Evolutionary conservation across 1,139 yeast genomes (phyloP), one percentile per base, ranked within the genome.

Genomic region (Hansenula anomala): DNA sequence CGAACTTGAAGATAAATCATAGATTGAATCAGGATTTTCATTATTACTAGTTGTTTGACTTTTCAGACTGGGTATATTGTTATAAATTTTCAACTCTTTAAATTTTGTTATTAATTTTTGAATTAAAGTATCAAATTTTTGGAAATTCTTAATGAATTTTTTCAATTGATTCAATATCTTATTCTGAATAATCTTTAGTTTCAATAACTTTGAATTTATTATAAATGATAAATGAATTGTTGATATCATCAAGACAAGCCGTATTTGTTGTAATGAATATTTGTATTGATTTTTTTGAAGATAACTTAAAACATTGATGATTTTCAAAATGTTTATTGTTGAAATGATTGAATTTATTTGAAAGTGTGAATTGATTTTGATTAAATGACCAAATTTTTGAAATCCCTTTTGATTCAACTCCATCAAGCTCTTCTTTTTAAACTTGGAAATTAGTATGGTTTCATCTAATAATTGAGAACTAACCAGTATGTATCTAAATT

Each of bases 391-490:
- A 28, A 41, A 36, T 4, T 8, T 22, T 5, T n/a, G 4, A 5
- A 36, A 17, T 1, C 19, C 11, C 8, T n/a, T 12, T 5, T 24
- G 4, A 12, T 33, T 44, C 17, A 43, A 11, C 25, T 38, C 33
- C 3, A 33, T 14, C 1, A 44, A 30, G 13, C 47, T 45, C 7
- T 41, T 30, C 26, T 48, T 43, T 8, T 8, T 12, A 36, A 49
- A 48, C 26, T 50, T 46, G 12, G 58, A 54, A 10, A 51, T 45
- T 25, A 54, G 24, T 13, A 54, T 47, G 4, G 55, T 49, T 25
- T 59, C 64, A 35, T 67, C 70, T 12, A 71, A 50, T 17, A 71
- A 55, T 38, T 66, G 67, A 23, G 73, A 67, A 12, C 73, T 63
- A 6, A 71, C 64, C 3, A 71, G 42, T 6, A 58, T 49, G 46